Conservation (phyloP, 805 yeast genomes). For the Candida chilensis region DNA sequence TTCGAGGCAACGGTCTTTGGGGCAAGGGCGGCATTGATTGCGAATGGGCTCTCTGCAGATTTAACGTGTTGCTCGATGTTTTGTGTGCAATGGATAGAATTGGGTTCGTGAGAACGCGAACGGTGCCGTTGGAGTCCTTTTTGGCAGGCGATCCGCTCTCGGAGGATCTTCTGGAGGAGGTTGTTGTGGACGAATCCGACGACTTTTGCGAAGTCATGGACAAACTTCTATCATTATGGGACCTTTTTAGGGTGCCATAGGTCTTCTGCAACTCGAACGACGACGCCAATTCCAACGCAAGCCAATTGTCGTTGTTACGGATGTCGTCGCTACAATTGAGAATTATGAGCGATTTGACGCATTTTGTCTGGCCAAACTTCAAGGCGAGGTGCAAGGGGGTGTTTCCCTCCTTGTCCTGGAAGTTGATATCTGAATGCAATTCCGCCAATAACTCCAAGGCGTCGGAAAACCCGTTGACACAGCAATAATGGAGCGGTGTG, state of each 20-base stretch:
- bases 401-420: conserved; percentile 66
- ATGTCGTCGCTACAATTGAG: conserved; percentile 38
- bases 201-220: not conserved
- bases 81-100: no score
- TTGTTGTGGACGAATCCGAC: no score
- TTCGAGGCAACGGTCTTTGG: not conserved
- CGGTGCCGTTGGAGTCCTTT: no score
- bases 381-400: conserved; percentile 82
- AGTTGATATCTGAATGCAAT: conserved; percentile 69
- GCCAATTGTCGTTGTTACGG: conserved; percentile 52
- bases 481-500: conserved; percentile 66
- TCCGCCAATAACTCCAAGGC: conserved; percentile 59
- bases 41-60: not conserved
- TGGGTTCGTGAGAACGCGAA: no score
- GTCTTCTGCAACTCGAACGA: not conserved
- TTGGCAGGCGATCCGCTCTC: not conserved
- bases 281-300: conserved; percentile 9
- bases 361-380: conserved; percentile 54
- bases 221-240: not conserved
- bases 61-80: no score
- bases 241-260: not conserved
- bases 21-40: not conserved
- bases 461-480: conserved; percentile 47
- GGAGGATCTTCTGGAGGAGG: not conserved
- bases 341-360: conserved; percentile 42